Evolutionary conservation across 345 rosid species (phyloP).

Genomic region (Rhizophora apiculata): DNA sequence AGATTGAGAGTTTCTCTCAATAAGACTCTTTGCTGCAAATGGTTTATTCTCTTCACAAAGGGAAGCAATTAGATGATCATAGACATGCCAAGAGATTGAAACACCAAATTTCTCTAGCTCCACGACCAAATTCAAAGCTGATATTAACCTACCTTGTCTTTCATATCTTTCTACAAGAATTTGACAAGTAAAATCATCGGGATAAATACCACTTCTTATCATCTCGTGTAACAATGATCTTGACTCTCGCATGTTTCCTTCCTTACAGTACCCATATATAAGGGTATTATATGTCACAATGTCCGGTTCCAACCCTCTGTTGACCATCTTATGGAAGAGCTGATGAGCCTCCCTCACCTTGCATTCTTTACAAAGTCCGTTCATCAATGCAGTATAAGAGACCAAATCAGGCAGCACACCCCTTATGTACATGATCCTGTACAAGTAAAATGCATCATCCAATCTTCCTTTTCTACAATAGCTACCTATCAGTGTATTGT

Average conservation of each 20-base stretch:
- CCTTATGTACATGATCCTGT: constrained; percentile 69
- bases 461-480: constrained; percentile 69
- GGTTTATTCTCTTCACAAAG: constrained; percentile 65
- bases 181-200: constrained; percentile 56
- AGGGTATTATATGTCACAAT: constrained; percentile 67
- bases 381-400: constrained; percentile 66
- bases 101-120: constrained; percentile 60
- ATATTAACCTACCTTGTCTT: constrained; percentile 50
- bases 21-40: constrained; percentile 77
- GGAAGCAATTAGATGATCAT: constrained; percentile 45
- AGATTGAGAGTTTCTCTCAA: constrained; percentile 39
- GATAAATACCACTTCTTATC: constrained; percentile 58
- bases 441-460: constrained; percentile 73
- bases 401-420: constrained; percentile 73
- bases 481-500: constrained; percentile 72
- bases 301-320: constrained; percentile 65
- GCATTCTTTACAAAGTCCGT: constrained; percentile 80
- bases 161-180: constrained; percentile 56
- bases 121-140: constrained; percentile 72
- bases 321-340: constrained; percentile 65
- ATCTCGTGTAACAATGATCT: constrained; percentile 57
- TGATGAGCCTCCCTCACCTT: constrained; percentile 78
- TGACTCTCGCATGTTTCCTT: constrained; percentile 59
- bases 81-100: constrained; percentile 44
- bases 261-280: constrained; percentile 66